A percentile compares a stretch with the other conserved stretches of the same genome.
Conservation (phyloP, 1,139 yeast species). For the Nakaseomyces delphensis region DNA sequence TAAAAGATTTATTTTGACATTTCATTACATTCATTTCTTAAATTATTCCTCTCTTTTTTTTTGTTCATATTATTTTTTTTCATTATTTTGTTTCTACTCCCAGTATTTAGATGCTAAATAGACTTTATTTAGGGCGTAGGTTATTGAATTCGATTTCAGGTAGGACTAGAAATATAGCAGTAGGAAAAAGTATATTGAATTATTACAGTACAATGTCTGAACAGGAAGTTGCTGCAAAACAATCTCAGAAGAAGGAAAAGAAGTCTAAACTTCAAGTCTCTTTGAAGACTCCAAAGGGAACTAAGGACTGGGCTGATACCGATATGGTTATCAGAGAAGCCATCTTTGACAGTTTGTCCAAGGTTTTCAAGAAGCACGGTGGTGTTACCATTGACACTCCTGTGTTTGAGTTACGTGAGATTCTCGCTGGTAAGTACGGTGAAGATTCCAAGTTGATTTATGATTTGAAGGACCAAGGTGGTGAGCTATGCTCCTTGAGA, state of each 20-base stretch:
- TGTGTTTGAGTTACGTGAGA: constrained; percentile 90
- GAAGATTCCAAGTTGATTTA: constrained; percentile 94
- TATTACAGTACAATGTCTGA: constrained; percentile 4
- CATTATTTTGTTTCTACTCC: neutral
- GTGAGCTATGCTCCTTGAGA: constrained; percentile 88
- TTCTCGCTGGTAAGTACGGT: constrained; percentile 93
- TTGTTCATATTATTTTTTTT: neutral
- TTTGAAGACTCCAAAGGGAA: constrained; percentile 92
- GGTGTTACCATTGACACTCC: constrained; percentile 98
- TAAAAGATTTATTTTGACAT: too few species aligned
- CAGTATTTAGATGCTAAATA: neutral
- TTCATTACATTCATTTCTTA: neutral
- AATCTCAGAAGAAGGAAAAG: constrained; percentile 17
- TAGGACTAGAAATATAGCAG: neutral
- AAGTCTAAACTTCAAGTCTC: constrained; percentile 46
- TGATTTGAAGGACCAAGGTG: constrained; percentile 96
- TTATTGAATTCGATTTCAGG: neutral
- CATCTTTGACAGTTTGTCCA: constrained; percentile 62
- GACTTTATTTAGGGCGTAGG: neutral
- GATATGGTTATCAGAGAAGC: constrained; percentile 94
- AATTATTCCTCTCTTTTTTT: neutral
- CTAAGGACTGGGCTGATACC: constrained; percentile 96
- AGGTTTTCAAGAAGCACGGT: constrained; percentile 85
- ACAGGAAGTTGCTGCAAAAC: constrained; percentile 6
- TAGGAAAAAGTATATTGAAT: neutral